phyloP scores from a whole-genome alignment of 257 asterid species.

The Solanum pimpinellifolium region DNA sequence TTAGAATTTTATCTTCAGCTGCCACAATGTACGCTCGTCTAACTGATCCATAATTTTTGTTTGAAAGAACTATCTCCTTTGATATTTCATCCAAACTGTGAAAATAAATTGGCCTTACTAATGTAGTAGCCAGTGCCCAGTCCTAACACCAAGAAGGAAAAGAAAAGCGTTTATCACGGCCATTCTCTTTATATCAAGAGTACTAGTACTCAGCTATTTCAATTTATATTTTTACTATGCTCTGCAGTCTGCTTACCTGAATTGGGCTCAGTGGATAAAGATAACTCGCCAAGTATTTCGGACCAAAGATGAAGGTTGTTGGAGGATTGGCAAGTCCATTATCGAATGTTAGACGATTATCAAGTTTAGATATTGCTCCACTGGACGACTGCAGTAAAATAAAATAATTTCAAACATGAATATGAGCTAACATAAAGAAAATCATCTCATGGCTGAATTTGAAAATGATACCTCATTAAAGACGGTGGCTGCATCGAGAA shows the following conservation, averaged over 20 bases:
- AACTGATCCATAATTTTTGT: slow-evolving; percentile 12
- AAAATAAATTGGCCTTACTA: slow-evolving; percentile 6
- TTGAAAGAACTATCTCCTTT: slow-evolving; percentile 1
- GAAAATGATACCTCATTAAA: slow-evolving; percentile 6
- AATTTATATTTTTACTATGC: neutral
- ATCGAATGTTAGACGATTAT: neutral
- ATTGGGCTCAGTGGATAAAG: slow-evolving; percentile 14
- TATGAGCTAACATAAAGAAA: neutral
- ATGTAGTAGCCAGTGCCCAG: slow-evolving; percentile 14
- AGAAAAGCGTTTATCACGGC: neutral
- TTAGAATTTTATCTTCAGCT: slow-evolving; percentile 8
- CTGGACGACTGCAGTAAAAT: neutral
- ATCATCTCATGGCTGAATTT: neutral
- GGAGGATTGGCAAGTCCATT: slow-evolving; percentile 17
- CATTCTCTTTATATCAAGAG: neutral
- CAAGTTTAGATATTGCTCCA: neutral
- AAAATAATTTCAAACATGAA: neutral
- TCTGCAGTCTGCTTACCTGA: slow-evolving; percentile 5
- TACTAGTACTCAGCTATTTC: neutral
- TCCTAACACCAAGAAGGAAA: slow-evolving; percentile 6
- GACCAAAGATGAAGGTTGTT: slow-evolving; percentile 9
- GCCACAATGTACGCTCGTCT: slow-evolving; percentile 13
- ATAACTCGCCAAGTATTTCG: neutral
- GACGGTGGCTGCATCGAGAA: neutral
- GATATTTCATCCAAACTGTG: neutral